Evolutionary conservation across 345 rosid genomes (phyloP).

Genomic region (Mangifera indica): DNA sequence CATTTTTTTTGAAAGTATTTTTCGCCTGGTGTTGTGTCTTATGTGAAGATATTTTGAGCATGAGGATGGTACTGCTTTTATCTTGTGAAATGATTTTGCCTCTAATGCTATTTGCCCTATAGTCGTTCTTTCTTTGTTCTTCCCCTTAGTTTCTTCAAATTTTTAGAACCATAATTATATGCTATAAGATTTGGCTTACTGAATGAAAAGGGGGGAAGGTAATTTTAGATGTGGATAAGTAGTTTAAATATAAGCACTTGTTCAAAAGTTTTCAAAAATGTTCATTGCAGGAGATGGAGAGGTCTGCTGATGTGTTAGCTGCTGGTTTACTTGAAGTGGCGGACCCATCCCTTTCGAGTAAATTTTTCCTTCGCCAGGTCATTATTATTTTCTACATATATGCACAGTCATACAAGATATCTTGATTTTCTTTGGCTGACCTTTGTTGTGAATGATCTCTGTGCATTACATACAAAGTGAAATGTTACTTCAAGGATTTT

Average conservation of each 20-base stretch:
- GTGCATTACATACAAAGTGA: conserved; percentile 3
- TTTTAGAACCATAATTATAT: not conserved
- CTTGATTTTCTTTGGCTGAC: conserved; percentile 1
- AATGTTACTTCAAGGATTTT: not conserved
- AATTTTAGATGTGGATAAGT: too few species aligned
- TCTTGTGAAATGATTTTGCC: not conserved
- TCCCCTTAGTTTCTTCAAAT: not conserved
- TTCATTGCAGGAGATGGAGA: conserved; percentile 85
- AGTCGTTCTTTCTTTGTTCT: not conserved
- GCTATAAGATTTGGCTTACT: not conserved
- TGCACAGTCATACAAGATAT: conserved; percentile 8
- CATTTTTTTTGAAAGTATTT: not conserved
- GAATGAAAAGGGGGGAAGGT: not conserved
- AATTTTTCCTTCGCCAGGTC: conserved; percentile 93
- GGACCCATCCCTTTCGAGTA: conserved; percentile 90
- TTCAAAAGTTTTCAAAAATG: conserved; percentile 10
- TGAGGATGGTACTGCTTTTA: not conserved
- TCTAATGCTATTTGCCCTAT: not conserved
- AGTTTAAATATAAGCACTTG: not conserved
- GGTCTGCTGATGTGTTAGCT: conserved; percentile 95
- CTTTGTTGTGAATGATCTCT: not conserved
- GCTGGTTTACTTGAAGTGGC: conserved; percentile 96
- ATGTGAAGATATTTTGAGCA: not conserved
- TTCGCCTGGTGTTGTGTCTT: not conserved
- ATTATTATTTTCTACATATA: conserved; percentile 21